These are phyloP conservation scores for Tetratostichococcus sp. DNA, from an alignment of 139 green algal species.

Conservation along the genomic window DNA sequence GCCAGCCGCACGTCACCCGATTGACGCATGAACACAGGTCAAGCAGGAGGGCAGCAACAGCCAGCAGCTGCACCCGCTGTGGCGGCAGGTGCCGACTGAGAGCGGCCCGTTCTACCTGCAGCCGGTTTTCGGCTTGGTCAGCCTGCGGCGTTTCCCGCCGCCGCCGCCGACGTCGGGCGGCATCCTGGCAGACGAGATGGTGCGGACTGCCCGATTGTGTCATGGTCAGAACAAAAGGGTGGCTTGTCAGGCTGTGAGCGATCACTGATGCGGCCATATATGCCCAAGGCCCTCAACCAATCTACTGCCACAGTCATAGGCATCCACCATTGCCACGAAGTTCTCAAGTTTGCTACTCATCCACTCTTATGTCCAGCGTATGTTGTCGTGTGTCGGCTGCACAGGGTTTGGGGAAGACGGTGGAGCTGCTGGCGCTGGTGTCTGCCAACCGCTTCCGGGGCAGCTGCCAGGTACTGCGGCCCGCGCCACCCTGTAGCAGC, in stretches of 20 bases:
- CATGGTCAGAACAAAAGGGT: too few species aligned
- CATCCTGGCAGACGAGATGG: conserved; percentile 62
- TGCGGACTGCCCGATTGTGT: background rate
- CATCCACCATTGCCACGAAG: too few species aligned
- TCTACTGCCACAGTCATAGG: too few species aligned
- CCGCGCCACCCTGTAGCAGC: too few species aligned
- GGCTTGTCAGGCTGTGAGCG: background rate
- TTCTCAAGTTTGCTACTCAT: background rate
- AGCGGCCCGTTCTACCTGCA: conserved; percentile 38
- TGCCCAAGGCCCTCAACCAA: too few species aligned
- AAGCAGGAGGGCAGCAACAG: background rate
- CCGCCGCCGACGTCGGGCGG: conserved; percentile 30
- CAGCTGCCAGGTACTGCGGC: background rate
- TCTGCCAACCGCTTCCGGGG: conserved; percentile 44
- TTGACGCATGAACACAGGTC: too few species aligned
- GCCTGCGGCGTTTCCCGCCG: conserved; percentile 10
- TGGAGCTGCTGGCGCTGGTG: conserved; percentile 87
- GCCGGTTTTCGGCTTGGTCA: conserved; percentile 35
- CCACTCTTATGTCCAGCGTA: too few species aligned
- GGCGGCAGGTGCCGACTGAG: conserved; percentile 32
- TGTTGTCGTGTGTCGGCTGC: too few species aligned
- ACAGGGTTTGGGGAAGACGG: conserved; percentile 85
- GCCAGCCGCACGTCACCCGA: too few species aligned
- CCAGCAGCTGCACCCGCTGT: conserved; percentile 55
- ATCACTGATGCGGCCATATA: background rate